Base-by-base conservation (phyloP, 2,329 filamentous ascomycete genomes). In the Paecilomyces formosus region DNA sequence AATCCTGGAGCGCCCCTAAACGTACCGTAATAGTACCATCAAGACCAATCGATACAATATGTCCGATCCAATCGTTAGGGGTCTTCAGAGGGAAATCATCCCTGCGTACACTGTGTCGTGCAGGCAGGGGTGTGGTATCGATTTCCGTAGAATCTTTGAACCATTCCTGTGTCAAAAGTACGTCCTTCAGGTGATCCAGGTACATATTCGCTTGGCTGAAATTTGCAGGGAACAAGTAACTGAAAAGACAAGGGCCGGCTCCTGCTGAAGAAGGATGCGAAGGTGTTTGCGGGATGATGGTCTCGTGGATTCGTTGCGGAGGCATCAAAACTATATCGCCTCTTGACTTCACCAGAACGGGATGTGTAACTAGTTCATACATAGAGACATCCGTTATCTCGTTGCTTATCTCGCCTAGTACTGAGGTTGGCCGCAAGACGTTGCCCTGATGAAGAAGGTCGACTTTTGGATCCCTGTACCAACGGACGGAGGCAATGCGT, bases 321-420 rank as follows among this genome's bases (percentile, higher is more conserved):
- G 65, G 64, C 12, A 85, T 66, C 11, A 84, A 66, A 1, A 84
- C 82, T 57, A 83, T 79, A 64, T 85, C 82, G 7, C 79, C 79
- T 60, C 79, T 71, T 49, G 76, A 71, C 45, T 79, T 76, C 45
- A 76, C 78, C 54, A 85, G 62, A 5, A 74, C 75, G n/a, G 76
- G 74, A 35, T 79, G 79, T 1, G 76, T 76, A 57, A 75, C 74
- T 35, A 86, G 78, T 61, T 86, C 84, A 66, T 86, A 86, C 49
- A 85, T 65, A 58, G 82, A 85, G 26, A 85, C 76, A 49, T 84
- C 79, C 62, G 83, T 79, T 30, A 73, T 64, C 5, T 64, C 61
- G 24, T 77, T 72, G 18, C 65, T 60, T 1, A 82, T 71, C 3
- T 67, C 64, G 2, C 81, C 80, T 28, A 78, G 75, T 0, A 64